Percentiles rank a stretch among this genome's conserved stretches.
phyloP scores from a whole-genome alignment of 371 early-diverging fungal species.

The Actinomucor elegans region DNA sequence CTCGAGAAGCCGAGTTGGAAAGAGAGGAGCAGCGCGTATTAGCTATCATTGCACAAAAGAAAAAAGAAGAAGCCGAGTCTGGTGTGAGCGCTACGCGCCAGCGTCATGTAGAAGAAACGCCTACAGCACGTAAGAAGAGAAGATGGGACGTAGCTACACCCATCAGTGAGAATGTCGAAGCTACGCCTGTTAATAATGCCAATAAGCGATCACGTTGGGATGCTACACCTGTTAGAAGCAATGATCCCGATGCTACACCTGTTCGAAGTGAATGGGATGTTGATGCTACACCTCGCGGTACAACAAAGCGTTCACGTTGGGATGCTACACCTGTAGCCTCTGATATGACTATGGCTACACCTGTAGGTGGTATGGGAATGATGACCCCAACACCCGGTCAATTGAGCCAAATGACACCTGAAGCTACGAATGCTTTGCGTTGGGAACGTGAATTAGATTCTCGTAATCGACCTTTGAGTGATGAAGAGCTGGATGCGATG shows the following conservation, averaged over 20 bases:
- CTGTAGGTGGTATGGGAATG: constrained; percentile 72
- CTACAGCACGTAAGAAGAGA: constrained; percentile 62
- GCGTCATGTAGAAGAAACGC: constrained; percentile 19
- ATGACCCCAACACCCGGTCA: constrained; percentile 74
- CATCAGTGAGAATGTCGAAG: constrained; percentile 56
- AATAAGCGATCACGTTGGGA: constrained; percentile 85
- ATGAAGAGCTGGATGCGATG: constrained; percentile 93
- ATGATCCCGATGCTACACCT: constrained; percentile 41
- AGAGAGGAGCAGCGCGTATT: constrained; percentile 72
- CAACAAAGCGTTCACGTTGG: constrained; percentile 73
- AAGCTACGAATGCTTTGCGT: constrained; percentile 70
- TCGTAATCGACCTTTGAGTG: constrained; percentile 84
- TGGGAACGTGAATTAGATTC: constrained; percentile 87
- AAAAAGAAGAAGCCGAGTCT: constrained; percentile 58
- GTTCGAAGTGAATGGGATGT: constrained; percentile 48
- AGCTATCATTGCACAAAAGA: constrained; percentile 73
- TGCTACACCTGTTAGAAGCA: constrained; percentile 68
- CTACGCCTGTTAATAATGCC: constrained; percentile 55
- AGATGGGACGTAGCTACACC: constrained; percentile 91
- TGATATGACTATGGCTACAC: constrained; percentile 57
- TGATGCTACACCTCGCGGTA: constrained; percentile 60
- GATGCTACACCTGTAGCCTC: constrained; percentile 76
- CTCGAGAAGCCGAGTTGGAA: constrained; percentile 85
- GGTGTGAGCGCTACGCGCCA: constrained; percentile 23
- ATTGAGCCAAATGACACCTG: constrained; percentile 72